Conservation (phyloP, 768 basidiomycete genomes). For the Trametes sanguinea region DNA sequence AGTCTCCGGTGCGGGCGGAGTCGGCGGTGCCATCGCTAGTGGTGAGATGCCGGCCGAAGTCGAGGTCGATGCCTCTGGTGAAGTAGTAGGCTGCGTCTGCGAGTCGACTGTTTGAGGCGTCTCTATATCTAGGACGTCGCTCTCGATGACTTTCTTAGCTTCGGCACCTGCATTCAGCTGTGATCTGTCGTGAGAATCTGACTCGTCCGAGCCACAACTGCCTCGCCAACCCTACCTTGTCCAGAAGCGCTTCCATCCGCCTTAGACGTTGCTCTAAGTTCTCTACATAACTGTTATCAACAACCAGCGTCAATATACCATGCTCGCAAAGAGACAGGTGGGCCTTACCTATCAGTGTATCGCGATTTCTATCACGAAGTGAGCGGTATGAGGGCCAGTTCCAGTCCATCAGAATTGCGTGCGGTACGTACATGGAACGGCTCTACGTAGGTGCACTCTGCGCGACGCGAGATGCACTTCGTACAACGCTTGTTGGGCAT, state of each 20-base stretch:
- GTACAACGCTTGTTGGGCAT: slow-evolving; percentile 63
- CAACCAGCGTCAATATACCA: neutral
- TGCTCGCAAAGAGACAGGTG: no score
- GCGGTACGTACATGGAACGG: slow-evolving; percentile 55
- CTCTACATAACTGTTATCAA: slow-evolving; percentile 19
- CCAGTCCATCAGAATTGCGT: neutral
- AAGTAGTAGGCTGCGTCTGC: neutral
- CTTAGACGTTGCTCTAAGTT: slow-evolving; percentile 31
- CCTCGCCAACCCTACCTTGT: slow-evolving; percentile 10
- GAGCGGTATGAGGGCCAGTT: neutral
- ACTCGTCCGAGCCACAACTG: no score
- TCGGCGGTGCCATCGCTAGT: neutral
- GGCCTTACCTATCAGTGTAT: slow-evolving; percentile 56
- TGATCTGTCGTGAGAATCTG: neutral
- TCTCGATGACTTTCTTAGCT: no score
- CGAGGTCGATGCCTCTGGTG: neutral
- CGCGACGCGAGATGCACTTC: slow-evolving; percentile 57
- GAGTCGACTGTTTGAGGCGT: neutral
- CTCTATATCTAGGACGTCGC: no score
- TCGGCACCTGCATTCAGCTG: slow-evolving; percentile 4
- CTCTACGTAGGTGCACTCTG: slow-evolving; percentile 70
- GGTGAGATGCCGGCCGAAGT: neutral
- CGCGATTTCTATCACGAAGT: slow-evolving; percentile 46
- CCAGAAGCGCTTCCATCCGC: slow-evolving; percentile 33
- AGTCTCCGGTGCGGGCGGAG: slow-evolving; percentile 8